Evolutionary conservation across 2,329 filamentous ascomycete species (phyloP).

Genomic region (Metarhizium brunneum): DNA sequence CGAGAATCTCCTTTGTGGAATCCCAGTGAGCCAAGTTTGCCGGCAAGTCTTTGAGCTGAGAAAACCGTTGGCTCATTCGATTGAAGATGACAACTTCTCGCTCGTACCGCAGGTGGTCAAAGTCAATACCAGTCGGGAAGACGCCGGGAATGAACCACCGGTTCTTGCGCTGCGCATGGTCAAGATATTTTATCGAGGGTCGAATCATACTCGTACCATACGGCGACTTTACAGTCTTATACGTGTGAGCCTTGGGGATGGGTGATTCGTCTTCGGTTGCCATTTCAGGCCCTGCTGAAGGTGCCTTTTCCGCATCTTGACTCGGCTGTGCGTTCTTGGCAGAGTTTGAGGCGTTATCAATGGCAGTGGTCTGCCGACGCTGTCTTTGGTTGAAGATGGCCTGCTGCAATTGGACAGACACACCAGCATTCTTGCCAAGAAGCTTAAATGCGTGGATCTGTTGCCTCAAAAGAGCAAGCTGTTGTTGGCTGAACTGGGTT

Average conservation of each 20-base stretch:
- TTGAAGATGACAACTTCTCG: conserved; percentile 85
- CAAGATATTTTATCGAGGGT: conserved; percentile 63
- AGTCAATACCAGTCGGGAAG: conserved; percentile 80
- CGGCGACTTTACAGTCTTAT: conserved; percentile 68
- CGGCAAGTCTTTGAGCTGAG: conserved; percentile 73
- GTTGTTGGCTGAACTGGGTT: conserved; percentile 65
- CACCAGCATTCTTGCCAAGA: conserved; percentile 75
- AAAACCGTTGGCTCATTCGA: conserved; percentile 74
- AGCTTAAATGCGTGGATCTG: conserved; percentile 91
- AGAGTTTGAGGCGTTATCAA: conserved; percentile 33
- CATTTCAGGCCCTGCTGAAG: conserved; percentile 27
- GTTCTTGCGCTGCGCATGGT: conserved; percentile 67
- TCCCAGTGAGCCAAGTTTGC: conserved; percentile 87
- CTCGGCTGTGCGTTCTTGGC: conserved; percentile 19
- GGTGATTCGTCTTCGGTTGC: conserved; percentile 21
- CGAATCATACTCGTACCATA: conserved; percentile 47
- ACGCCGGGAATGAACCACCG: conserved; percentile 77
- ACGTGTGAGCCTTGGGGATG: conserved; percentile 38
- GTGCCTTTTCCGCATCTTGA: conserved; percentile 25
- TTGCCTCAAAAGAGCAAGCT: conserved; percentile 67
- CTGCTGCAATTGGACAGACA: conserved; percentile 71
- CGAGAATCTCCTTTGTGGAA: conserved; percentile 54
- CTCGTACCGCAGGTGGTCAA: conserved; percentile 77
- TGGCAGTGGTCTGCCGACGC: conserved; percentile 48
- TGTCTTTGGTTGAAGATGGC: conserved; percentile 69